These are phyloP conservation scores for Aspergillus sp. DNA, from an alignment of 2,329 filamentous ascomycete species.

Conservation along the genomic window DNA sequence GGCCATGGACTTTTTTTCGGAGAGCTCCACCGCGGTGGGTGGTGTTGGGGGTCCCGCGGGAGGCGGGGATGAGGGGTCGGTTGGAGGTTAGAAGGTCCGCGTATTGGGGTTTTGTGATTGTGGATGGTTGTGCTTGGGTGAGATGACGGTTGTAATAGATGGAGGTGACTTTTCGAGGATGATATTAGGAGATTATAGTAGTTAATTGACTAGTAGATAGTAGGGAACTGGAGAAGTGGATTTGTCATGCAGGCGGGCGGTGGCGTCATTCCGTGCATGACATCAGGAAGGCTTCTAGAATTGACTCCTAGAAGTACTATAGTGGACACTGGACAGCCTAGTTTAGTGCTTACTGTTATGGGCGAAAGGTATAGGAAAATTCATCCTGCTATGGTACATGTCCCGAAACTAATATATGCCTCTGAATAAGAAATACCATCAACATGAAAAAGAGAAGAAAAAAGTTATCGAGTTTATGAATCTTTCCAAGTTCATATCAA, in stretches of 20 bases:
- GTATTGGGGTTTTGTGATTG: no score
- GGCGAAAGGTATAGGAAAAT: background rate
- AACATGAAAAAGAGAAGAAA: slow-evolving; percentile 14
- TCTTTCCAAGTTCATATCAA: slow-evolving; percentile 17
- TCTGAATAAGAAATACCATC: slow-evolving; percentile 19
- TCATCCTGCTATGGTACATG: slow-evolving; percentile 33
- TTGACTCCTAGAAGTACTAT: background rate
- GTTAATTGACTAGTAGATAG: no score
- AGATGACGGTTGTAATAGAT: no score
- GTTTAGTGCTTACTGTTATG: background rate
- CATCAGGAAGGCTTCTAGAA: slow-evolving; percentile 5
- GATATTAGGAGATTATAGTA: no score
- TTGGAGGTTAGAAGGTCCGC: no score
- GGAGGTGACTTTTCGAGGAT: no score
- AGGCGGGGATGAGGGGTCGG: no score
- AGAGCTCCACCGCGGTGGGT: background rate
- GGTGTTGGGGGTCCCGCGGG: no score
- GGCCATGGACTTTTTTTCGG: slow-evolving; percentile 27
- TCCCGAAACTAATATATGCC: slow-evolving; percentile 27
- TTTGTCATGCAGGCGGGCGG: slow-evolving; percentile 5
- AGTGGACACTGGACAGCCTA: no score
- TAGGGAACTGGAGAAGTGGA: background rate
- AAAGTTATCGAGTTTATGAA: background rate
- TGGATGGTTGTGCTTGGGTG: no score
- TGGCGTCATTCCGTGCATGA: slow-evolving; percentile 11